Evolutionary conservation across 495 filamentous ascomycete species (phyloP).

Genomic region (Clavariopsis aquatica): DNA sequence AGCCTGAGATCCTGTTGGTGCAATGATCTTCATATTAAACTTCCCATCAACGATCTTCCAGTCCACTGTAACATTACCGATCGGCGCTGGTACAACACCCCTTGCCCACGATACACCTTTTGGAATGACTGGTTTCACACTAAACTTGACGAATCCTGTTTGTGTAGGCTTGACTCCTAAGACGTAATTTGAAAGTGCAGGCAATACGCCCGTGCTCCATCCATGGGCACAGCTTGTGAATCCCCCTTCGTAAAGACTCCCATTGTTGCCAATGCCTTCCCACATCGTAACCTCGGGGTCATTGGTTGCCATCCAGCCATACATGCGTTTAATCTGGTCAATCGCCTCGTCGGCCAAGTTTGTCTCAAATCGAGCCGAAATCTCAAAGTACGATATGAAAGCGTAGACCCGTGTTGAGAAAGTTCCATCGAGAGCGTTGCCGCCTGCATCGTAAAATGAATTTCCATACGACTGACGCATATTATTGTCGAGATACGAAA

Average conservation of each 20-base stretch:
- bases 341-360: background rate
- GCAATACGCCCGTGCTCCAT: background rate
- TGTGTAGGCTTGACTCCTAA: background rate
- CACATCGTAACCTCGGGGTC: background rate
- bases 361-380: background rate
- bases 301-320: background rate
- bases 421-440: background rate
- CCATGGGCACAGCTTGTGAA: background rate
- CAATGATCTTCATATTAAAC: background rate
- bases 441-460: background rate
- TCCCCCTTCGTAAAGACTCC: background rate
- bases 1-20: background rate
- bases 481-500: background rate
- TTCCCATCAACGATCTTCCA: background rate
- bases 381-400: slow-evolving; percentile 2
- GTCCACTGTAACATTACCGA: background rate
- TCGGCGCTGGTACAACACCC: background rate
- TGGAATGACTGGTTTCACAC: background rate
- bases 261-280: background rate
- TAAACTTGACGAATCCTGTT: background rate
- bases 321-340: background rate
- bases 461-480: background rate
- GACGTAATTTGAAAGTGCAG: background rate
- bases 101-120: background rate
- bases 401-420: background rate